A percentile compares a stretch with the other conserved stretches of the same genome.
These are phyloP conservation scores for Pichia sp. DNA, from an alignment of 1,139 yeast species.

Conservation along the genomic window DNA sequence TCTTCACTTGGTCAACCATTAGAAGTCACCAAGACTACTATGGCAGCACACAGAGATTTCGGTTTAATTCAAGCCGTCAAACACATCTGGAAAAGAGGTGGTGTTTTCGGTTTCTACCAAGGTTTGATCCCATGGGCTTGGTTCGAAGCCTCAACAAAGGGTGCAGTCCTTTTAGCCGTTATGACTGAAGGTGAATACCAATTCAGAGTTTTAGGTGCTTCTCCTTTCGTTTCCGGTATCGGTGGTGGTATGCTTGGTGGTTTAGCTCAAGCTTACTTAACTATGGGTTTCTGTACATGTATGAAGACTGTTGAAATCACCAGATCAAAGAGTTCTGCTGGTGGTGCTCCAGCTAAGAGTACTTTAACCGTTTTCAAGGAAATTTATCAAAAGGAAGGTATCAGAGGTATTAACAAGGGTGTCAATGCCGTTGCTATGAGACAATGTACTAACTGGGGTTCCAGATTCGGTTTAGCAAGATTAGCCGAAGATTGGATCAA, in stretches of 20 bases:
- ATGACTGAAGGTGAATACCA: conserved; percentile 90
- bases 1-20: conserved; percentile 96
- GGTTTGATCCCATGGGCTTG: conserved; percentile 99
- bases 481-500: conserved; percentile 87
- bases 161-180: conserved; percentile 94
- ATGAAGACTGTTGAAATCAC: conserved; percentile 99
- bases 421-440: conserved; percentile 99
- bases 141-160: conserved; percentile 99
- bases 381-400: conserved; percentile 81
- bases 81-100: conserved; percentile 92
- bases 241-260: conserved; percentile 97
- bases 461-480: conserved; percentile 90
- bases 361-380: conserved; percentile 85
- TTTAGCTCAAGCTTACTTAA: conserved; percentile 90
- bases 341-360: conserved; percentile 70
- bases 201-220: conserved; percentile 61
- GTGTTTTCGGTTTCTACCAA: conserved; percentile 87
- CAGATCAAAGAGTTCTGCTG: conserved; percentile 72
- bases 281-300: conserved; percentile 98
- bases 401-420: conserved; percentile 94
- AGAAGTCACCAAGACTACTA: conserved; percentile 94
- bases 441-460: conserved; percentile 99
- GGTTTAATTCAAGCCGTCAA: conserved; percentile 65
- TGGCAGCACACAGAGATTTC: conserved; percentile 92
- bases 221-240: conserved; percentile 81